Evolutionary conservation across 75 land plant genomes (phyloP), one percentile per base, ranked within the genome.

Genomic region (Cryptomeria japonica): DNA sequence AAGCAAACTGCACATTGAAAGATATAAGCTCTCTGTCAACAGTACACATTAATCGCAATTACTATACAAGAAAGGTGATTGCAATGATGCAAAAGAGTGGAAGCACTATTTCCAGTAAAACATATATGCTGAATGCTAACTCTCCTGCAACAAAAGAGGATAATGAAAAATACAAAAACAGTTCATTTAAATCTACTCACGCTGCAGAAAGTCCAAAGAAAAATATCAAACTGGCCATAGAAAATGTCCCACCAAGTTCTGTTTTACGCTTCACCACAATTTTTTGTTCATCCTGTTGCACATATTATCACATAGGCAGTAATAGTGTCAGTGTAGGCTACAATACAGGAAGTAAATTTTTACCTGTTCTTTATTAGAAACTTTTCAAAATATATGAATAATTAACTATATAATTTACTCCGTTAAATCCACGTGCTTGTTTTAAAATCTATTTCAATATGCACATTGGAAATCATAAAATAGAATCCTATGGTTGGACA

Each of bases 211-310:
- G 68, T 36, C 96, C 96, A 88, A 92, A 77, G 73, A 95, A 95
- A 51, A 95, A 88, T 83, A 95, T 93, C 91, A 87, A 93, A 83
- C 95, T 93, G 84, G 95, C 95, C 18, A 95, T 89, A 44, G 95
- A 95, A 56, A 95, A 94, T 58, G 93, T 90, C 49, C 96, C 96
- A 25, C 96, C 96, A 85, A 95, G 91, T 89, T 95, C 96, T 16
- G 96, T 95, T 91, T 94, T 95, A 41, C 95, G 89, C 91, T 94
- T 95, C 36, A 53, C 85, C 47, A 95, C 92, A 39, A 89, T 87
- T 80, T 91, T 90, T 56, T 91, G 93, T 49, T 95, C 95, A 82
- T 94, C 95, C 95, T 95, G 83, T 82, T 82, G 47, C 47, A n/a
- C 84, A 82, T 46, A 82, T 82, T 44, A 41, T 44, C 84, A 44